Percentiles rank a stretch among this genome's conserved stretches.
Conservation (phyloP, 2,329 filamentous ascomycete species). For the Lasiodiplodia citricola region DNA sequence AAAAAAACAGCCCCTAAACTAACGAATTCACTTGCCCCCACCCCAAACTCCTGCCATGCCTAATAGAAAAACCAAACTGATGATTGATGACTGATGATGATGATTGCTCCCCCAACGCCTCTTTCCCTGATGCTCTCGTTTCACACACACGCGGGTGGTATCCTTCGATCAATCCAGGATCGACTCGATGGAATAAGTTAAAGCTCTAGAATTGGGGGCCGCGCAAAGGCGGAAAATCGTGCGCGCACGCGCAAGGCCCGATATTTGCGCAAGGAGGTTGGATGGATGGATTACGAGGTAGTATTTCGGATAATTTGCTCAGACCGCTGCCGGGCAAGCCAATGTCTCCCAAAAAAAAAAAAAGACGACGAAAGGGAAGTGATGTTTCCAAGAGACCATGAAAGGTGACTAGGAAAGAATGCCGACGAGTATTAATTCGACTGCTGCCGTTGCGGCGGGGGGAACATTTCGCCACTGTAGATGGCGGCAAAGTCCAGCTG, state of each 20-base stretch:
- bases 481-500: constrained; percentile 67
- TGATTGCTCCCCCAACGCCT: background rate
- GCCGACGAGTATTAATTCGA: background rate
- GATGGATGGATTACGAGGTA: background rate
- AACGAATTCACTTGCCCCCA: background rate
- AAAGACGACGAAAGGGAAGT: background rate
- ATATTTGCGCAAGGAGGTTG: background rate
- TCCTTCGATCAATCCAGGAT: background rate
- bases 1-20: background rate
- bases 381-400: background rate
- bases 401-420: too few species aligned
- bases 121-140: background rate
- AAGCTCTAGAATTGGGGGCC: background rate
- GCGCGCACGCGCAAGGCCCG: too few species aligned
- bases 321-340: background rate
- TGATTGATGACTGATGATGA: background rate
- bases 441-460: background rate
- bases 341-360: too few species aligned
- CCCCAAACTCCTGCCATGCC: background rate
- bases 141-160: background rate
- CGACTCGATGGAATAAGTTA: background rate
- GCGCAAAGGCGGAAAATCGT: background rate
- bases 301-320: background rate
- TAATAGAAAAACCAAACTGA: background rate
- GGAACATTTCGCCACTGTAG: constrained; percentile 44